Base-by-base conservation (phyloP, 768 basidiomycete genomes). In the Termitomyces sp. region DNA sequence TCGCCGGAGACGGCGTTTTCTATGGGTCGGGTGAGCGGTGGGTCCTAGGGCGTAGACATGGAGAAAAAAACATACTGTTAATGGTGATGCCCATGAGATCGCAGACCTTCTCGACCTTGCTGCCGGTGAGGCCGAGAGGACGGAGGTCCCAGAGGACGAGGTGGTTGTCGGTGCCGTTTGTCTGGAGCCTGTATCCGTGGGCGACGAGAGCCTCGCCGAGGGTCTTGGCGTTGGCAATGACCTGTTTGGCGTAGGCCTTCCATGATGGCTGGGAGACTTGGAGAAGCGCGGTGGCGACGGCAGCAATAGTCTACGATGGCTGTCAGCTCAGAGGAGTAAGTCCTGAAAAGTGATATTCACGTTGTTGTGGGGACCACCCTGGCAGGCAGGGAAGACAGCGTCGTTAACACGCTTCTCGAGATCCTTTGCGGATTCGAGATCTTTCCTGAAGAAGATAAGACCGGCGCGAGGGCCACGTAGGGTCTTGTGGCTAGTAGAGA, bases 321-420 rank as follows among this genome's bases (percentile, higher is more conserved):
- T 36, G 47, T 10, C 24, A 47, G 50, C 22, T 37, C 9, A 9
- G 10, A 1, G 10, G n/a, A 13, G n/a, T 24, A 3, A 13, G 20
- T 18, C 14, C 22, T 6, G 20, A 52, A n/a, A 56, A 39, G 32
- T 34, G 47, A 27, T 33, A 63, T 85, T 56, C 56, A 91, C 91
- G 78, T 99, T 95, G 80, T 98, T 98, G 81, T 98, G 97, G 44
- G 96, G 97, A 49, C 96, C 97, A 75, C 97, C 97, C 77, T 98
- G 97, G 83, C 97, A 98, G 36, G 97, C 96, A 57, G 97, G 97
- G 87, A 99, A 99, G 62, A 99, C 96, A 50, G 97, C 95, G 42
- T 96, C 92, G 72, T 98, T 98, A 67, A 99, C 87, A 57, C 95
- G 90, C 75, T 93, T 93, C 82, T 98, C 97, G 45, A 99, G 84